phyloP scores from a whole-genome alignment of 1,284 basidiomycete species.

The Fomitopsis schrenkii region DNA sequence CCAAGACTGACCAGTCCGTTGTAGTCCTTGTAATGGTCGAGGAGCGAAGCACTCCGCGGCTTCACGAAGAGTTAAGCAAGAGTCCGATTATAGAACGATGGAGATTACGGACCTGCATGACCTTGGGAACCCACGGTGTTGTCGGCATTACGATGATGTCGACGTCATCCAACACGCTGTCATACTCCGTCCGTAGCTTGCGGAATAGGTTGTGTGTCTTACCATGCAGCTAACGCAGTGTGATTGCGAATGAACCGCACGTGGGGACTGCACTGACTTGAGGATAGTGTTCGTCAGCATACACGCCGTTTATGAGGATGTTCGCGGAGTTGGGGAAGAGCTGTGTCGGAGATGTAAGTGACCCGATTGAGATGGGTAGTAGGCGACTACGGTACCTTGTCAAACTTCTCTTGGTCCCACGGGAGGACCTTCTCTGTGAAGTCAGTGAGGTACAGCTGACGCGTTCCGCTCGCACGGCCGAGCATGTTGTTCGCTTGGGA shows the following conservation, averaged over 20 bases:
- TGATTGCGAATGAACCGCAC: not conserved
- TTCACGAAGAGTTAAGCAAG: not conserved
- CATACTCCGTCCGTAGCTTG: conserved; percentile 37
- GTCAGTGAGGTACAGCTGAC: conserved; percentile 35
- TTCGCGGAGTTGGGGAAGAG: conserved; percentile 19
- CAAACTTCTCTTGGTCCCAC: conserved; percentile 37
- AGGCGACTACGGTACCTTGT: conserved; percentile 21
- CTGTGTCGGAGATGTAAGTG: conserved; percentile 5
- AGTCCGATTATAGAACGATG: no score
- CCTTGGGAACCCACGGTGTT: conserved; percentile 25
- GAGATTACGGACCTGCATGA: conserved; percentile 14
- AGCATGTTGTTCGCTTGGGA: conserved; percentile 17
- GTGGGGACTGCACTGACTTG: conserved; percentile 7
- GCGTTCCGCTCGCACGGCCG: conserved; percentile 16
- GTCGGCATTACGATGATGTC: conserved; percentile 46
- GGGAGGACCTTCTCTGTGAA: conserved; percentile 33
- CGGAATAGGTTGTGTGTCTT: conserved; percentile 38
- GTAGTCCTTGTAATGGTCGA: conserved; percentile 17
- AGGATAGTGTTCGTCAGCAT: conserved; percentile 28
- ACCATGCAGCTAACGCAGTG: conserved; percentile 21
- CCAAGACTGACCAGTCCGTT: conserved; percentile 17
- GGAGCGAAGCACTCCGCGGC: conserved; percentile 14
- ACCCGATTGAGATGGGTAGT: not conserved
- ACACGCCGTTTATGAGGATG: conserved; percentile 19
- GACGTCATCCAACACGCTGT: conserved; percentile 31